Base-by-base conservation (phyloP, 495 filamentous ascomycete genomes). In the Hypoxylon perforatum region DNA sequence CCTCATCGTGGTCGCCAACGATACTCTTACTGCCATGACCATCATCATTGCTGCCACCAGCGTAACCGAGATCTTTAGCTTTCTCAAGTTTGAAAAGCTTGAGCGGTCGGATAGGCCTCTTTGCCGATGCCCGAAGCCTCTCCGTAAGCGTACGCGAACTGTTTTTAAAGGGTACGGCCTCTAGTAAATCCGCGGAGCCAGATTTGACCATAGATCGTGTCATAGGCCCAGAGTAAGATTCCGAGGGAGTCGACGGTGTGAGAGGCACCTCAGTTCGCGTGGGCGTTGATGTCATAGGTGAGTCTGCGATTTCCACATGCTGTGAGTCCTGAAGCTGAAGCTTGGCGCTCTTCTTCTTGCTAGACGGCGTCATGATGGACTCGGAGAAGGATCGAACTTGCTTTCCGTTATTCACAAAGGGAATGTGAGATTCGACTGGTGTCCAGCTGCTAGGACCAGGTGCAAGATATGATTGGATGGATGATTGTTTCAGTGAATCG, bases 131-230 rank as follows among this genome's bases (percentile, higher is more conserved):
- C 3, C 28, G 36, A n/a, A 70, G 62, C 15, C 48, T 57, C 11
- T 61, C 57, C 23, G 33, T 51, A 9, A 66, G 17, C 23, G 33
- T 51, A 14, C 61, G 17, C 4, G 47, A 57, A 15, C 21, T 57
- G 12, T 14, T 15, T 9, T 8, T 38, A 10, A 44, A 36, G 5
- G 60, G n/a, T 4, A 51, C 12, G 11, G 39, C 39, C 9, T 30
- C 56, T 10, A 54, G 15, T 1, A 17, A 47, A 10, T 25, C 28
- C 3, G 25, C 41, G n/a, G 30, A 46, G 4, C n/a, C 17, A 22
- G 22, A 4, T 19, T 45, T 61, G 35, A 44, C 36, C 50, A 69
- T 69, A 9, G 65, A 69, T 9, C 65, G 60, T 28, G 65, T 69
- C 15, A 64, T n/a, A 18, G 60, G 65, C 14, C 65, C 35, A n/a